A percentile compares a stretch with the other conserved stretches of the same genome.
These are phyloP conservation scores for Rhytidhysteron rufulum DNA, from an alignment of 2,329 filamentous ascomycete species.

Conservation along the genomic window DNA sequence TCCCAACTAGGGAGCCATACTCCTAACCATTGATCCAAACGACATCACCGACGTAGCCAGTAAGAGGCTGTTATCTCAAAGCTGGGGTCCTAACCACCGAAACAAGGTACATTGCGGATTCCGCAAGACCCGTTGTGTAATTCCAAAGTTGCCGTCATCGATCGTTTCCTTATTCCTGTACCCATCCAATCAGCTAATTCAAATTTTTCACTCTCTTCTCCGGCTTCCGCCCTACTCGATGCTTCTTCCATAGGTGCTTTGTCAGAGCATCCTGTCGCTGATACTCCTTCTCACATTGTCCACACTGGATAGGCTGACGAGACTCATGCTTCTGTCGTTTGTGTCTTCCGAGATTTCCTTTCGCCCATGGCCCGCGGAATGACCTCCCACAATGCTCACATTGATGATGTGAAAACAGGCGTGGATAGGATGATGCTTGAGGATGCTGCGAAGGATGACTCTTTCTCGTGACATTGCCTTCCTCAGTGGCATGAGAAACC, in stretches of 20 bases:
- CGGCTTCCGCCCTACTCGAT: slow-evolving; percentile 5
- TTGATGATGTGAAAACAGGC: not conserved
- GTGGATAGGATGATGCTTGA: not conserved
- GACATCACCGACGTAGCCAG: too few species aligned
- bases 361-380: slow-evolving; percentile 9
- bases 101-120: too few species aligned
- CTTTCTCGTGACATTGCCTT: too few species aligned
- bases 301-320: slow-evolving; percentile 1
- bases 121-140: too few species aligned
- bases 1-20: too few species aligned
- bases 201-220: slow-evolving; percentile 4
- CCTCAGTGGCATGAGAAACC: too few species aligned
- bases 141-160: too few species aligned
- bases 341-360: slow-evolving; percentile 9
- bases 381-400: slow-evolving; percentile 4
- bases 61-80: too few species aligned
- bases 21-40: too few species aligned
- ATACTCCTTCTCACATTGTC: slow-evolving; percentile 5
- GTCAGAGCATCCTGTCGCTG: slow-evolving; percentile 8
- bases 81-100: too few species aligned
- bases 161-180: too few species aligned
- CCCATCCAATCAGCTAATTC: not conserved
- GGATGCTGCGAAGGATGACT: not conserved
- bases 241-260: slow-evolving; percentile 16
- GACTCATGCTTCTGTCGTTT: slow-evolving; percentile 3